Percentiles rank a stretch among this genome's conserved stretches.
Evolutionary conservation across 73 alveolate species (phyloP).

Genomic region (Diophrys appendiculata): DNA sequence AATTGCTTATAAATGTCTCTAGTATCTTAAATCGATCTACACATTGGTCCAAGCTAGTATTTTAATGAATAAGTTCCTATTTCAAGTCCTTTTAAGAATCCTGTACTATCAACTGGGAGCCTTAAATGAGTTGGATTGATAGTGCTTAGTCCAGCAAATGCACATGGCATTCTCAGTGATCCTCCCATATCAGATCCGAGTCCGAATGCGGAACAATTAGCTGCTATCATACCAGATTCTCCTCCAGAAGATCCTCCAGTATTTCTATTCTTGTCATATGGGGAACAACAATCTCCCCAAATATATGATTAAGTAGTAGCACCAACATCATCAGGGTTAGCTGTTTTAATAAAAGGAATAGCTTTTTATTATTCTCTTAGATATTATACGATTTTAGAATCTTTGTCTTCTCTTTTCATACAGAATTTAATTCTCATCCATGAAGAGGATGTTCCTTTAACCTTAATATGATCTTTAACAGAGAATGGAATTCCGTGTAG

Average conservation of each 20-base stretch:
- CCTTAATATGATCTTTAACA: constrained; percentile 15
- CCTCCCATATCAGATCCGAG: constrained; percentile 80
- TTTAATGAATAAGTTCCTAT: not conserved
- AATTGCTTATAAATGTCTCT: not conserved
- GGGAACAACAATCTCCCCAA: constrained; percentile 59
- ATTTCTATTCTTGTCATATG: constrained; percentile 51
- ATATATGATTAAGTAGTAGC: constrained; percentile 51
- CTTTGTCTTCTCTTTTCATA: not conserved
- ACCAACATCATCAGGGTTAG: constrained; percentile 11
- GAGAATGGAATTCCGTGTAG: constrained; percentile 31
- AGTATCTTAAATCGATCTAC: not conserved
- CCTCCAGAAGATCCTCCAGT: constrained; percentile 87
- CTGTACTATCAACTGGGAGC: constrained; percentile 4
- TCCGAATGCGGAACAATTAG: constrained; percentile 63
- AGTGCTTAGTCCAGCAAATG: constrained; percentile 64
- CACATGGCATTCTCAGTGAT: constrained; percentile 62
- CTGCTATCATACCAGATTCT: constrained; percentile 68
- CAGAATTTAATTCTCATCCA: not conserved
- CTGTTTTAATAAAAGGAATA: not conserved
- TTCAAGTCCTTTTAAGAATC: constrained; percentile 19
- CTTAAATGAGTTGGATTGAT: constrained; percentile 68
- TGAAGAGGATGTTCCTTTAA: constrained; percentile 48
- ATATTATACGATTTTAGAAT: not conserved
- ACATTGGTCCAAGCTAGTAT: not conserved
- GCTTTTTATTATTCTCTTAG: not conserved